Base-by-base conservation (phyloP, 345 rosid genomes). In the Trapa incisa region DNA sequence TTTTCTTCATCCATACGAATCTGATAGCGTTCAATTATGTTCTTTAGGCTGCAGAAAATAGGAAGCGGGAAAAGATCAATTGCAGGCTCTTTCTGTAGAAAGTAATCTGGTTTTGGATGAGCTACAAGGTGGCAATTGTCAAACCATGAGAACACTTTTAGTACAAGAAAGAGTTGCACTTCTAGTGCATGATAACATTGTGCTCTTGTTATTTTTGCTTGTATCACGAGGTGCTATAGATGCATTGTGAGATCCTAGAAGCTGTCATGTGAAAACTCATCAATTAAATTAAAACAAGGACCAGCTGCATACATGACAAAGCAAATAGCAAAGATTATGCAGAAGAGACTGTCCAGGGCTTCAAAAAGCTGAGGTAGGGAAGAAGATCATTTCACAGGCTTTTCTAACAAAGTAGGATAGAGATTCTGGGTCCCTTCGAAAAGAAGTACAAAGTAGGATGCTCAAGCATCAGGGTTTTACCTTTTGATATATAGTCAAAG, bases 1-100 rank as follows among this genome's bases (percentile, higher is more conserved):
- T 56, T 54, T 62, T 70, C 76, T 67, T 57, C 67, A 37, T 50
- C 62, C 22, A 48, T 63, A 50, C 70, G 76, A 35, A 37, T 16
- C 47, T 37, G 50, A 37, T 76, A 70, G 41, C 68, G 74, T 17
- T 76, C 45, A 5, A 76, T 43, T 53, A 70, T 73, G 47, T 58
- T 47, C 17, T 33, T 64, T 64, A 76, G 37, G 64, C 79, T 64
- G 70, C 62, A 36, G 52, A 37, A 45, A 29, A 36, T 3, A 9
- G 35, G 35, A 11, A 58, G 15, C 37, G 15, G 37, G 16, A 32
- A 35, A 50, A 5, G 22, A 54, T 54, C 33, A 54, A 2, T 54
- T 54, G 22, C 22, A 14, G 54, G 54, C 16, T 50, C 60, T 54
- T 54, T 22, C 60, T 41, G 22, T 1, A 0, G 58, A 15, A 15